phyloP scores from a whole-genome alignment of 1,139 yeast genomes.

The Blastobotrys illinoisensis region DNA sequence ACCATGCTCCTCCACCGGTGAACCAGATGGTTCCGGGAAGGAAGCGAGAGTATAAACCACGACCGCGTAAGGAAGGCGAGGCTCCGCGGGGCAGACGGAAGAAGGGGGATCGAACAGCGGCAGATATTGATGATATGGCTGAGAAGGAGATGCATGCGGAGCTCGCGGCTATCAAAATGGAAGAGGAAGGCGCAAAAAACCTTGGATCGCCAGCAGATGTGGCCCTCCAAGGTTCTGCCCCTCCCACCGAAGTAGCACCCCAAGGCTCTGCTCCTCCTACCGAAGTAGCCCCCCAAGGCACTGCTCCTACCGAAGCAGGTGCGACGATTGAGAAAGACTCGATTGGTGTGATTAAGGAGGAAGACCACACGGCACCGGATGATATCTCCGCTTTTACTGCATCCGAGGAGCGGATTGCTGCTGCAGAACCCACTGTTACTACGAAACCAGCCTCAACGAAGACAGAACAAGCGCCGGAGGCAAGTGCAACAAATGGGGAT shows the following conservation, averaged over 20 bases:
- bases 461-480: not conserved
- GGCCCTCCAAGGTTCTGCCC: too few relatives aligned
- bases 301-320: too few relatives aligned
- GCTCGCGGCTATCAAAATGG: not conserved
- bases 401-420: not conserved
- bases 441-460: not conserved
- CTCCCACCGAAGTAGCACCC: too few relatives aligned
- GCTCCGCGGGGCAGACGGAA: constrained; percentile 11
- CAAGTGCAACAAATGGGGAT: not conserved
- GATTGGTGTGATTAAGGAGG: not conserved
- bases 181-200: not conserved
- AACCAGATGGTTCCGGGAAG: constrained; percentile 25
- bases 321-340: too few relatives aligned
- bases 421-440: too few relatives aligned
- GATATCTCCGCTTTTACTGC: too few relatives aligned
- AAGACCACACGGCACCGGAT: too few relatives aligned
- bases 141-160: not conserved
- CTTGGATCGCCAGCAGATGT: too few relatives aligned
- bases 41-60: constrained; percentile 28
- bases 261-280: not conserved
- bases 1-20: constrained; percentile 29
- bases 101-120: constrained; percentile 6
- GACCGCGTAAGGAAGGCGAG: constrained; percentile 18
- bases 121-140: not conserved
- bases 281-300: not conserved